A percentile compares a stretch with the other conserved stretches of the same genome.
Conservation (phyloP, 495 filamentous ascomycete genomes). For the Evernia prunastri region DNA sequence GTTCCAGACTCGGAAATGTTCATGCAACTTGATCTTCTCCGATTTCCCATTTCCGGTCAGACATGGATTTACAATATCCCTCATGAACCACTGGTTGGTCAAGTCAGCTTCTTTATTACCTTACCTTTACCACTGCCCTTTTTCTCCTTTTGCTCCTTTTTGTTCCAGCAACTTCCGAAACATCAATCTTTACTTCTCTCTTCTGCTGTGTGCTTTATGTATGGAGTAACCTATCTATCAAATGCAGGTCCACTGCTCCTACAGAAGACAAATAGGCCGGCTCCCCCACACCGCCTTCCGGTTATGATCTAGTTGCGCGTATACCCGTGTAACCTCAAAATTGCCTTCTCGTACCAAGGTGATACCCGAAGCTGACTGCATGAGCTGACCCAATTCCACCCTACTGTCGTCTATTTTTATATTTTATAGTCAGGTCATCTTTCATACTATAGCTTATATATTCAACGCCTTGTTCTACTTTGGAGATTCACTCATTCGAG, state of each 20-base stretch:
- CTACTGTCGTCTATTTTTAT: not conserved
- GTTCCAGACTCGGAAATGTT: not conserved
- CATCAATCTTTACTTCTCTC: not conserved
- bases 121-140: too few species aligned
- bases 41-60: too few species aligned
- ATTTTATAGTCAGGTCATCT: not conserved
- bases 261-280: too few species aligned
- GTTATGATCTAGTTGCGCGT: not conserved
- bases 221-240: not conserved
- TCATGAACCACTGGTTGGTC: not conserved
- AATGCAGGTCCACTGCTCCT: too few species aligned
- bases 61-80: too few species aligned
- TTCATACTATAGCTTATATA: not conserved
- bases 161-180: too few species aligned
- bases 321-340: not conserved
- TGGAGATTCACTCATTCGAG: too few species aligned
- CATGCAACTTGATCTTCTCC: not conserved
- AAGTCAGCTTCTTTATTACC: too few species aligned
- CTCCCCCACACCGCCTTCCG: not conserved
- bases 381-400: not conserved
- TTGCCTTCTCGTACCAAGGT: too few species aligned
- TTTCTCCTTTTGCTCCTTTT: too few species aligned
- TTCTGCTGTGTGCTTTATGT: not conserved
- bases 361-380: slow-evolving; percentile 5
- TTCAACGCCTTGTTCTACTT: not conserved